phyloP scores from a whole-genome alignment of 768 basidiomycete species.

The Lyophyllum atratum region DNA sequence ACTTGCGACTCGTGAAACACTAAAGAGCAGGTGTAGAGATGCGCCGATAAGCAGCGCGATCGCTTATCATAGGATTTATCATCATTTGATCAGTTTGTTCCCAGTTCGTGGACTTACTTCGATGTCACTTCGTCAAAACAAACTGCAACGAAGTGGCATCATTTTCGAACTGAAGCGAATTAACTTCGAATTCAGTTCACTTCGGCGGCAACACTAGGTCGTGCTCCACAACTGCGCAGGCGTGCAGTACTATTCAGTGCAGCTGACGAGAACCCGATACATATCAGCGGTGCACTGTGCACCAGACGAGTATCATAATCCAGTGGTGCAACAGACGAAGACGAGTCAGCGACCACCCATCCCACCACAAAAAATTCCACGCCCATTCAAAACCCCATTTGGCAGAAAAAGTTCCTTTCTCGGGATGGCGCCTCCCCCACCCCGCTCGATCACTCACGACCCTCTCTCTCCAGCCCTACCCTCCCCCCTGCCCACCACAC shows the following conservation, averaged over 20 bases:
- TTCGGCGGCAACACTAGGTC: not conserved
- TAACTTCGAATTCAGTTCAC: not conserved
- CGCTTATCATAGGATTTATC: not conserved
- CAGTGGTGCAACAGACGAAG: no score
- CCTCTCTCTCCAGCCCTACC: not conserved
- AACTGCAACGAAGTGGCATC: not conserved
- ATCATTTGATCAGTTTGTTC: not conserved
- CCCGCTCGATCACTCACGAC: not conserved
- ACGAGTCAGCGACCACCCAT: not conserved
- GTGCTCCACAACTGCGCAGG: no score
- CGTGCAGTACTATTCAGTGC: no score
- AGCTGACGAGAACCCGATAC: no score
- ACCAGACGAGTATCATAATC: no score
- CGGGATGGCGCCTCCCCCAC: not conserved
- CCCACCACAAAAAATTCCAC: not conserved
- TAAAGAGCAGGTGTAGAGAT: no score
- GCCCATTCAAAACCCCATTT: constrained; percentile 9
- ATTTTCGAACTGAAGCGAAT: not conserved
- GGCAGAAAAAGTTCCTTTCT: constrained; percentile 18
- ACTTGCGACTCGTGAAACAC: no score
- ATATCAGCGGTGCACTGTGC: no score
- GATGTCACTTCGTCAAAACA: no score
- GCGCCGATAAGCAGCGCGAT: not conserved
- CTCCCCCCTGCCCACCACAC: not conserved
- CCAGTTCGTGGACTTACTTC: no score